phyloP scores from a whole-genome alignment of 495 filamentous ascomycete genomes.

The Aspergillus leporis region DNA sequence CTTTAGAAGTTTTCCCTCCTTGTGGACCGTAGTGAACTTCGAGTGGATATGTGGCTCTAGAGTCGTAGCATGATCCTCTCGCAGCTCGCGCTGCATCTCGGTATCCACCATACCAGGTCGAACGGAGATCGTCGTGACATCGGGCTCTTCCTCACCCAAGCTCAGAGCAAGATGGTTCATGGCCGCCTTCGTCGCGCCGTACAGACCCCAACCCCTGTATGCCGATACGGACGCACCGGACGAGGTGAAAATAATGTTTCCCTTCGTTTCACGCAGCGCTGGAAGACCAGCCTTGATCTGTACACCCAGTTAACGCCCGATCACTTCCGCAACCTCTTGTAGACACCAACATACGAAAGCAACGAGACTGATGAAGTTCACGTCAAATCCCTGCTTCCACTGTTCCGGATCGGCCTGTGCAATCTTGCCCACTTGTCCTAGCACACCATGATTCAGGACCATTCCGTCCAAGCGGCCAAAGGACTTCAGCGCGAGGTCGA shows the following conservation, averaged over 20 bases:
- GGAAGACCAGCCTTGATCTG: constrained; percentile 76
- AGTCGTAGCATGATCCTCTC: constrained; percentile 63
- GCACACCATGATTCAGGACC: constrained; percentile 82
- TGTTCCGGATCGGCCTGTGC: constrained; percentile 62
- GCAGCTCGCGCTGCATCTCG: constrained; percentile 84
- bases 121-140: constrained; percentile 68
- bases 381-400: constrained; percentile 76
- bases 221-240: constrained; percentile 69
- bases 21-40: constrained; percentile 69
- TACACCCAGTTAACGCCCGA: background rate
- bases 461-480: constrained; percentile 80
- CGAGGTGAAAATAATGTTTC: constrained; percentile 71
- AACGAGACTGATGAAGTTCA: constrained; percentile 81
- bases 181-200: constrained; percentile 86
- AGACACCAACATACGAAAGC: constrained; percentile 60
- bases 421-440: constrained; percentile 76
- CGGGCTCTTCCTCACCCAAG: constrained; percentile 75
- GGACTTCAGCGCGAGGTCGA: constrained; percentile 59
- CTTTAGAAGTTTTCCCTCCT: constrained; percentile 66
- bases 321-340: background rate
- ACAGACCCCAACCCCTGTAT: constrained; percentile 76
- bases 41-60: constrained; percentile 67
- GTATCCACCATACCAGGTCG: constrained; percentile 89
- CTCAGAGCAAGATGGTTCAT: constrained; percentile 78
- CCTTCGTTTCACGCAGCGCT: constrained; percentile 65